phyloP scores from a whole-genome alignment of 495 filamentous ascomycete species.

The Acidiella bohemica region DNA sequence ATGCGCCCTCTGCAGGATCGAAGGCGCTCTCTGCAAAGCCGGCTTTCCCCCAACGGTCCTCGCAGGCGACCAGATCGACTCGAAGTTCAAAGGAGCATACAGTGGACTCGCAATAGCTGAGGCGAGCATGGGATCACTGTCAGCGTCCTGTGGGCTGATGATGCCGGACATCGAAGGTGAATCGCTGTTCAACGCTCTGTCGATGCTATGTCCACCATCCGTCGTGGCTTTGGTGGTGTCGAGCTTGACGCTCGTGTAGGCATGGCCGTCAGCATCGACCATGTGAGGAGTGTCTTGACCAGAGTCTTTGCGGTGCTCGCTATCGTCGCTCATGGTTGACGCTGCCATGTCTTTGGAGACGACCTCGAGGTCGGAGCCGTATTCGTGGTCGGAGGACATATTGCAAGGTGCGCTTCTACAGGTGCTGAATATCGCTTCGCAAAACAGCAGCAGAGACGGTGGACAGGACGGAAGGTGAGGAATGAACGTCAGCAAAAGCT shows the following conservation, averaged over 20 bases:
- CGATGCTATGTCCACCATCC: not conserved
- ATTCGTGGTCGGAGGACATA: too few relatives aligned
- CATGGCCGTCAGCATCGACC: not conserved
- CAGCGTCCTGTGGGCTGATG: constrained; percentile 5
- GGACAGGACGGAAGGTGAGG: too few relatives aligned
- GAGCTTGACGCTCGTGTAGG: constrained; percentile 5
- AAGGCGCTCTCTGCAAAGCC: constrained; percentile 2
- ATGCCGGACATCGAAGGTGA: not conserved
- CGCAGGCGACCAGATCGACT: not conserved
- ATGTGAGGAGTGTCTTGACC: not conserved
- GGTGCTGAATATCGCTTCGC: too few relatives aligned
- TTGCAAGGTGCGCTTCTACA: too few relatives aligned
- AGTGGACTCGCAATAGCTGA: constrained; percentile 9
- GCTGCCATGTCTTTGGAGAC: constrained; percentile 9
- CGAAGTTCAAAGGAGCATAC: constrained; percentile 1
- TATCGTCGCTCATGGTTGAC: not conserved
- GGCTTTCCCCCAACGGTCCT: not conserved
- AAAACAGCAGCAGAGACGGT: too few relatives aligned
- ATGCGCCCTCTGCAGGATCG: not conserved
- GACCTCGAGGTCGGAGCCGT: constrained; percentile 11
- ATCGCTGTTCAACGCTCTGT: constrained; percentile 1
- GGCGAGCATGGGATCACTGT: constrained; percentile 7
- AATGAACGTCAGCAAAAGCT: too few relatives aligned
- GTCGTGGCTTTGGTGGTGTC: constrained; percentile 1
- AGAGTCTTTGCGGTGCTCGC: constrained; percentile 8